phyloP scores from a whole-genome alignment of 2,329 filamentous ascomycete species.

The Fusarium xylarioides region DNA sequence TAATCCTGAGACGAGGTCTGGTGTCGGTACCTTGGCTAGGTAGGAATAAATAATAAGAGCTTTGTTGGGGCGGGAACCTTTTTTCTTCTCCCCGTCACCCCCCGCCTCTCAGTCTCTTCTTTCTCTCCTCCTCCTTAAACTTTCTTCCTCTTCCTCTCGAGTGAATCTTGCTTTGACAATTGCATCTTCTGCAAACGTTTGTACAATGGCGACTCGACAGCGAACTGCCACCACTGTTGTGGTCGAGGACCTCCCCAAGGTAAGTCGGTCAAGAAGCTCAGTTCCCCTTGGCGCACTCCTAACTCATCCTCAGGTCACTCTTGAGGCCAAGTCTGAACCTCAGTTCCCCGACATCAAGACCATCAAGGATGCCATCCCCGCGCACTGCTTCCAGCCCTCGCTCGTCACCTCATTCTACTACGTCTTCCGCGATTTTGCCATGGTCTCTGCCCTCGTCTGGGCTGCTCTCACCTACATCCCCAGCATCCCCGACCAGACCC shows the following conservation, averaged over 20 bases:
- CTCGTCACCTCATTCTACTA: constrained; percentile 62
- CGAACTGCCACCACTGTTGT: constrained; percentile 39
- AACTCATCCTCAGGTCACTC: constrained; percentile 22
- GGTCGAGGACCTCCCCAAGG: constrained; percentile 31
- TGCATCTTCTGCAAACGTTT: neutral
- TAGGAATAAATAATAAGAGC: constrained; percentile 14
- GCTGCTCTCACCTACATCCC: constrained; percentile 64
- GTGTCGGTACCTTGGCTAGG: neutral
- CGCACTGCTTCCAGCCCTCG: constrained; percentile 68
- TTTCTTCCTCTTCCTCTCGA: neutral
- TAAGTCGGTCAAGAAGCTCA: neutral
- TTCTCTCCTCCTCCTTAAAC: neutral
- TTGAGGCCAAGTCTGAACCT: constrained; percentile 32
- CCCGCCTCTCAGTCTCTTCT: neutral
- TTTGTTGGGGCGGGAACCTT: constrained; percentile 13
- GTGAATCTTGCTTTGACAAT: neutral
- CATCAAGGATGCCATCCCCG: constrained; percentile 61
- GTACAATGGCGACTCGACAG: constrained; percentile 40
- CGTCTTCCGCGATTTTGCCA: constrained; percentile 63
- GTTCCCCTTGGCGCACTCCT: neutral
- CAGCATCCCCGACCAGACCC: constrained; percentile 53
- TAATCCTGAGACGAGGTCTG: constrained; percentile 14
- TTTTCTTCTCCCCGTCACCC: neutral
- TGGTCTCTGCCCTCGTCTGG: constrained; percentile 59
- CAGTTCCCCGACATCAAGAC: constrained; percentile 44